A percentile compares a stretch with the other conserved stretches of the same genome.
phyloP scores from a whole-genome alignment of 768 basidiomycete species.

The Tylopilus sp. region DNA sequence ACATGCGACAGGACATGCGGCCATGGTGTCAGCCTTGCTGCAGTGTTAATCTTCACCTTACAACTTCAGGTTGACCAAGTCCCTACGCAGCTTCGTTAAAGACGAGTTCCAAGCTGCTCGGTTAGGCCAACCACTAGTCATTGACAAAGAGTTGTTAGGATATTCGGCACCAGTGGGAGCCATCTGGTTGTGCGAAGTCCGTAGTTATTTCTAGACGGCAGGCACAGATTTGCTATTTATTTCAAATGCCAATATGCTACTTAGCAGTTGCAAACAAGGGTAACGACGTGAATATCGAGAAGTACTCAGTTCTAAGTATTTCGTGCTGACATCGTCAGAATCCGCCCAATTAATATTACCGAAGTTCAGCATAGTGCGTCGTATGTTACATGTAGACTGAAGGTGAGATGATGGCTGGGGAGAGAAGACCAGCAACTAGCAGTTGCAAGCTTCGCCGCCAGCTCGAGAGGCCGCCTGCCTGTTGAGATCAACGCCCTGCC shows the following conservation, averaged over 20 bases:
- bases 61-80: slow-evolving; percentile 43
- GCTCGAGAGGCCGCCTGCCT: slow-evolving; percentile 50
- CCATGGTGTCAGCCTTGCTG: slow-evolving; percentile 50
- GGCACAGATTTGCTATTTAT: neutral
- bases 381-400: slow-evolving; percentile 28
- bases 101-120: slow-evolving; percentile 39
- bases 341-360: slow-evolving; percentile 19
- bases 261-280: neutral
- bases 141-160: slow-evolving; percentile 48
- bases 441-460: slow-evolving; percentile 71
- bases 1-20: slow-evolving; percentile 4
- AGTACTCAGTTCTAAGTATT: neutral
- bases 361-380: slow-evolving; percentile 27
- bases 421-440: slow-evolving; percentile 38
- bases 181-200: neutral
- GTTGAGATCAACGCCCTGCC: slow-evolving; percentile 79
- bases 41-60: slow-evolving; percentile 55
- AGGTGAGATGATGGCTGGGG: slow-evolving; percentile 8
- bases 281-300: neutral
- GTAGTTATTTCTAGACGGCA: neutral
- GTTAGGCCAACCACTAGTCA: slow-evolving; percentile 39
- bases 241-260: neutral
- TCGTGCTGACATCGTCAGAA: slow-evolving; percentile 8
- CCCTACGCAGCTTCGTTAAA: slow-evolving; percentile 46
- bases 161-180: slow-evolving; percentile 36